phyloP scores from a whole-genome alignment of 2,329 filamentous ascomycete genomes.

The Aspergillus piperis region DNA sequence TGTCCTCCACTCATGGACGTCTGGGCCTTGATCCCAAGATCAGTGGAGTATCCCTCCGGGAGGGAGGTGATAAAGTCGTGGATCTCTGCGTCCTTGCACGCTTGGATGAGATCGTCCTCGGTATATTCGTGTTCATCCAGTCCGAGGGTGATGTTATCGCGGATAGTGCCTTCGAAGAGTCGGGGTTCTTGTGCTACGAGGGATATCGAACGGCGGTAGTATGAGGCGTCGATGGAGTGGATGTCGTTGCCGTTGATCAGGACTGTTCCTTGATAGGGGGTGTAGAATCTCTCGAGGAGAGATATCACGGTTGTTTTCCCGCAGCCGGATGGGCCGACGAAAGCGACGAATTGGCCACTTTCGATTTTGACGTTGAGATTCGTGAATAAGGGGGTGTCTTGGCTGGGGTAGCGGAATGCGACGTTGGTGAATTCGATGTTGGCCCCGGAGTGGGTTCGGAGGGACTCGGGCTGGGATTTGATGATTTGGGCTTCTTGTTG shows the following conservation, averaged over 20 bases:
- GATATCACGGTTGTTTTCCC: slow-evolving; percentile 52
- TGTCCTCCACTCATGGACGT: slow-evolving; percentile 58
- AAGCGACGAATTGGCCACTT: slow-evolving; percentile 47
- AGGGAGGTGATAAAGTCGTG: slow-evolving; percentile 42
- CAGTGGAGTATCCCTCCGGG: slow-evolving; percentile 47
- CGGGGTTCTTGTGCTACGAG: slow-evolving; percentile 74
- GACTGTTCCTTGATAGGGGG: slow-evolving; percentile 58
- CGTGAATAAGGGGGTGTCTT: slow-evolving; percentile 18
- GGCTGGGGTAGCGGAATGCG: slow-evolving; percentile 19
- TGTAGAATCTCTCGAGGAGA: slow-evolving; percentile 51
- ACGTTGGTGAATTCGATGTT: slow-evolving; percentile 4
- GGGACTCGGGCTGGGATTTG: neutral
- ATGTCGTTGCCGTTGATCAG: slow-evolving; percentile 66
- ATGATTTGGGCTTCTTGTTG: neutral
- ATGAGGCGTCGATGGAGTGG: slow-evolving; percentile 56
- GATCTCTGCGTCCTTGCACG: slow-evolving; percentile 38
- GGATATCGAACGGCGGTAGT: slow-evolving; percentile 67
- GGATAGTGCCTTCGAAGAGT: slow-evolving; percentile 68
- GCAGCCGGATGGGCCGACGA: slow-evolving; percentile 52
- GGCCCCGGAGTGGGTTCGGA: neutral
- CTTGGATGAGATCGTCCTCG: slow-evolving; percentile 35
- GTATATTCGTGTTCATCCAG: slow-evolving; percentile 17
- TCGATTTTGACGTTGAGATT: slow-evolving; percentile 36
- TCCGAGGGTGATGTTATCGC: slow-evolving; percentile 69
- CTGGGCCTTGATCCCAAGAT: slow-evolving; percentile 52